These are phyloP conservation scores for Hura crepitans DNA, from an alignment of 441 rosid species.

Conservation along the genomic window DNA sequence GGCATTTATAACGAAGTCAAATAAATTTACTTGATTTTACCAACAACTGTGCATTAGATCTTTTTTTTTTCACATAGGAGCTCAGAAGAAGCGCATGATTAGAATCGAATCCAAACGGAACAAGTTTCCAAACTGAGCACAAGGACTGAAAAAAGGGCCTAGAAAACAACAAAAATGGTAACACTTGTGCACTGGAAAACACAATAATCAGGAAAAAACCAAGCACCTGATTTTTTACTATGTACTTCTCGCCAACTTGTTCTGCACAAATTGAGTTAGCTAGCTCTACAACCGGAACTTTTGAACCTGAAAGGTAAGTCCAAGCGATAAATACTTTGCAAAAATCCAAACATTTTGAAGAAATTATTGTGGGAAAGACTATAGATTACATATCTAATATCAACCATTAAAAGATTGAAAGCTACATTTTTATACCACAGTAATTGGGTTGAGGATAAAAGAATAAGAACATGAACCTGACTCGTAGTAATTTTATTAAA, in stretches of 20 bases:
- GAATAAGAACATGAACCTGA: not conserved
- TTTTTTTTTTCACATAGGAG: not conserved
- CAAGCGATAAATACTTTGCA: not conserved
- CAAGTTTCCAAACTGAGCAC: not conserved
- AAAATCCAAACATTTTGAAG: not conserved
- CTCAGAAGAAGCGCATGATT: not conserved
- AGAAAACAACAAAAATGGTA: conserved; percentile 7
- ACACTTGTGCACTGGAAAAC: conserved; percentile 3
- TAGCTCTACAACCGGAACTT: conserved; percentile 58
- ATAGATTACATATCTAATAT: not conserved
- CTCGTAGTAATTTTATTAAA: not conserved
- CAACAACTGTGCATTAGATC: not conserved
- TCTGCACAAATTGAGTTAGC: conserved; percentile 68
- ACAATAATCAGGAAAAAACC: not conserved
- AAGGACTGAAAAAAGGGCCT: not conserved
- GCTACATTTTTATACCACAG: not conserved
- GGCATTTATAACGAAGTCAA: not conserved
- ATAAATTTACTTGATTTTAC: not conserved
- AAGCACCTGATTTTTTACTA: conserved; percentile 41
- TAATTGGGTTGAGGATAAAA: not conserved
- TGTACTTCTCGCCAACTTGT: conserved; percentile 34
- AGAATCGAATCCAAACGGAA: not conserved
- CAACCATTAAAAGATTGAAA: not conserved
- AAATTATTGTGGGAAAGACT: not conserved
- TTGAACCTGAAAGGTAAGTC: conserved; percentile 51